Percentiles rank a stretch among this genome's conserved stretches.
Evolutionary conservation across 2,329 filamentous ascomycete species (phyloP).

Genomic region (Aspergillus sp.): DNA sequence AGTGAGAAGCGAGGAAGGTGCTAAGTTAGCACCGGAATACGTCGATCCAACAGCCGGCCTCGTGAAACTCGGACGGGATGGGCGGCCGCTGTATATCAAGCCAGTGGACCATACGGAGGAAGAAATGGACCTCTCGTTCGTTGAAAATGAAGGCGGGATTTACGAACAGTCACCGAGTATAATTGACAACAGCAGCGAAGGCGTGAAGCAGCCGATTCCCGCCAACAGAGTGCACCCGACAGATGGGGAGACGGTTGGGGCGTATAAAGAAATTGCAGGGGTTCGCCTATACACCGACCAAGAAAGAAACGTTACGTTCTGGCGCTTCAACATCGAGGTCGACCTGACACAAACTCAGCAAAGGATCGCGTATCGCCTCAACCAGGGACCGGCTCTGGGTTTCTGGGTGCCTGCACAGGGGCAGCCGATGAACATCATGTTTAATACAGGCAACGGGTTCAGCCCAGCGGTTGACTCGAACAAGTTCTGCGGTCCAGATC

Average conservation of each 20-base stretch:
- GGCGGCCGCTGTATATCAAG: constrained; percentile 77
- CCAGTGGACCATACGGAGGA: constrained; percentile 81
- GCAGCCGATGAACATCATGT: constrained; percentile 97
- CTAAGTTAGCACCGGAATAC: constrained; percentile 62
- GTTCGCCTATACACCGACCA: constrained; percentile 73
- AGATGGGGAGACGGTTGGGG: constrained; percentile 72
- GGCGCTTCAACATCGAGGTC: constrained; percentile 92
- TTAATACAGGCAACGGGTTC: constrained; percentile 96
- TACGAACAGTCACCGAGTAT: constrained; percentile 57
- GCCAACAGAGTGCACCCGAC: constrained; percentile 36
- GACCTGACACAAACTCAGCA: constrained; percentile 71
- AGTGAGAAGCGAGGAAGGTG: constrained; percentile 50
- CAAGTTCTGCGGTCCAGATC: constrained; percentile 82
- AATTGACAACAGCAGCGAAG: constrained; percentile 31
- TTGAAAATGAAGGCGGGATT: constrained; percentile 73
- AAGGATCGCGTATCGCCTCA: constrained; percentile 91
- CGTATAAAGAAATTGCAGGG: constrained; percentile 74
- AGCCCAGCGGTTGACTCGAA: constrained; percentile 68
- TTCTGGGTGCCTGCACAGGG: constrained; percentile 89
- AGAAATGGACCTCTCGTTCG: constrained; percentile 63
- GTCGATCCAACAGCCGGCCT: constrained; percentile 84
- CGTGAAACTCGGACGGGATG: constrained; percentile 73
- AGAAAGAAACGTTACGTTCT: constrained; percentile 85
- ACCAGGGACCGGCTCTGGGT: constrained; percentile 73
- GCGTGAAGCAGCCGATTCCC: constrained; percentile 34